Evolutionary conservation across 2,329 filamentous ascomycete species (phyloP).

Genomic region (Colletotrichum cordylinicola): DNA sequence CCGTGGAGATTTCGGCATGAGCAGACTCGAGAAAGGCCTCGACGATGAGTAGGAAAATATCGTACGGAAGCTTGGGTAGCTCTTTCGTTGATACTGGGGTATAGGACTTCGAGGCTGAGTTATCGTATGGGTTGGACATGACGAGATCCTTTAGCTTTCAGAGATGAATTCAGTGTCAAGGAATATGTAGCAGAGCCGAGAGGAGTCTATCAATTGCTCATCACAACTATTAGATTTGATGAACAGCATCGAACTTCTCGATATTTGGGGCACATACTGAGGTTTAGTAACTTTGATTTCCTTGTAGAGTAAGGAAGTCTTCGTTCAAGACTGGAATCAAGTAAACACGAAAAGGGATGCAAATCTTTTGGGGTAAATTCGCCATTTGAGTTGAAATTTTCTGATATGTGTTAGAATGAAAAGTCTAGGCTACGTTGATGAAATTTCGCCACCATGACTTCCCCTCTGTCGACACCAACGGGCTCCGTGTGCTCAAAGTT

Average conservation of each 20-base stretch:
- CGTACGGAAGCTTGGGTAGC: background rate
- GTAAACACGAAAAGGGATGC: background rate
- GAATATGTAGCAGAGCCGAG: background rate
- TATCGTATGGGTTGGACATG: background rate
- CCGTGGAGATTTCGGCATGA: background rate
- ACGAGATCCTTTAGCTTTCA: background rate
- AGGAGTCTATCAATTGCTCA: background rate
- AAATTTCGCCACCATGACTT: background rate
- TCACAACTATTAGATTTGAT: background rate
- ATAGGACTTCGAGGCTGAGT: too few species aligned
- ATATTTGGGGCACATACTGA: background rate
- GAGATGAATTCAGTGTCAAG: fast-evolving
- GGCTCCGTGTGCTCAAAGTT: fast-evolving
- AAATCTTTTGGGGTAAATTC: background rate
- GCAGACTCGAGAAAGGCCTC: background rate
- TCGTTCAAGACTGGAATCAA: background rate
- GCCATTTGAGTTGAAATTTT: too few species aligned
- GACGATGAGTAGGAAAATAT: background rate
- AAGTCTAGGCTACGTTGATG: background rate
- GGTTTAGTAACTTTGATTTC: background rate
- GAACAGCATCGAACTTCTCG: background rate
- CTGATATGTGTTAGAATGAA: fast-evolving
- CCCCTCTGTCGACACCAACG: fast-evolving
- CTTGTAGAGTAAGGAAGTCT: background rate
- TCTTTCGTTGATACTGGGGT: too few species aligned